Evolutionary conservation across 805 yeast genomes (phyloP).

Genomic region (Isabelozyma pseudorhagii): DNA sequence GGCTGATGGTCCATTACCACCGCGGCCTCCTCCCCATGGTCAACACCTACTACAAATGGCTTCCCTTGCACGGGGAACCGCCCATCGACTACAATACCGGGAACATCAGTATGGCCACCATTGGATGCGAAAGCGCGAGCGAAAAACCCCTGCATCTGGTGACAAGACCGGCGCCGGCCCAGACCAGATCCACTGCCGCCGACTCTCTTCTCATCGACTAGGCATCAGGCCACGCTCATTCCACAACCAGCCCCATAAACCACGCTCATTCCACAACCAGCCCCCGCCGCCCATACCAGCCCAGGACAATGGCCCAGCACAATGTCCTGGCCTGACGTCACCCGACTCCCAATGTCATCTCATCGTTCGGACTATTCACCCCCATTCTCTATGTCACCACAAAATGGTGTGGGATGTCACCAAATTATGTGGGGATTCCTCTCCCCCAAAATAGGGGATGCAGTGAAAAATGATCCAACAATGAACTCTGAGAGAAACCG

Average conservation of each 20-base stretch:
- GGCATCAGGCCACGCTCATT: neutral
- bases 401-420: neutral
- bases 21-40: slow-evolving; percentile 19
- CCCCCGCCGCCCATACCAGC: neutral
- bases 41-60: slow-evolving; percentile 5
- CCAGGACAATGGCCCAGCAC: no score
- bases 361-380: no score
- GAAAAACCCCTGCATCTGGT: no score
- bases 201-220: neutral
- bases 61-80: slow-evolving; percentile 1
- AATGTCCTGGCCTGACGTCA: no score
- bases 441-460: neutral
- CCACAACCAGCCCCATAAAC: no score
- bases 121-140: neutral
- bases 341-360: no score
- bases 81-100: neutral
- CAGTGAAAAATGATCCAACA: no score
- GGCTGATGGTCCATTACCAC: slow-evolving; percentile 11
- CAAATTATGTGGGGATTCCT: neutral
- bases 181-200: neutral
- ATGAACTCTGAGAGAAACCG: no score
- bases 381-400: no score
- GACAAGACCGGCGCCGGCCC: neutral
- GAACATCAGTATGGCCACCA: neutral
- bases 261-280: neutral